Conservation (phyloP, 2,329 filamentous ascomycete genomes). For the Passalora sequoiae region DNA sequence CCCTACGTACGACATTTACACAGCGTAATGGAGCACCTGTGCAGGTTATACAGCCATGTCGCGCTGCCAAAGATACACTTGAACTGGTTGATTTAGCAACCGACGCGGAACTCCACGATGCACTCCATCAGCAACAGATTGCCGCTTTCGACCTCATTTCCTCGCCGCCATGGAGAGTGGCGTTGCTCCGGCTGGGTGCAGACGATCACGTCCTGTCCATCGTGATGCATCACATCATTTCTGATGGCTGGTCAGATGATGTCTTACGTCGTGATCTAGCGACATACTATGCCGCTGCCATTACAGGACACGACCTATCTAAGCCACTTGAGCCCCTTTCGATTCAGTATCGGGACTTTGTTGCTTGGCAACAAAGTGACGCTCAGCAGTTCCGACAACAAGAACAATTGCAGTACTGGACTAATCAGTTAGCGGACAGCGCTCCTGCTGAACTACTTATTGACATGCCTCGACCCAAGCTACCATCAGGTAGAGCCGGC, state of each 20-base stretch:
- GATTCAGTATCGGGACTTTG: conserved; percentile 8
- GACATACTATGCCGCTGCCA: conserved; percentile 3
- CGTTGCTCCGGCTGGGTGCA: neutral
- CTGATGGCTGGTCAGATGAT: conserved; percentile 9
- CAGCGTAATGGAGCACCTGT: conserved; percentile 2
- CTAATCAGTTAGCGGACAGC: conserved; percentile 2
- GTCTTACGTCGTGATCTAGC: conserved; percentile 4
- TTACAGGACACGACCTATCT: neutral
- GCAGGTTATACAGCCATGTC: conserved; percentile 3
- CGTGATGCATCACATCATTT: conserved; percentile 12
- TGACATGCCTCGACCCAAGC: conserved; percentile 3
- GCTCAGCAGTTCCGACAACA: neutral
- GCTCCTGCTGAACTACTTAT: conserved; percentile 5
- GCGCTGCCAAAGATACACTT: neutral
- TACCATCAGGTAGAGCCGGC: conserved; percentile 4
- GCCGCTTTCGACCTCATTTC: conserved; percentile 6
- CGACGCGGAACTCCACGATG: neutral
- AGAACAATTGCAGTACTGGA: conserved; percentile 9
- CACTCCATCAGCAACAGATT: conserved; percentile 1
- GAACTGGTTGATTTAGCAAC: neutral
- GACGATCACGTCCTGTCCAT: conserved; percentile 10
- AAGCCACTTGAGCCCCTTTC: conserved; percentile 3
- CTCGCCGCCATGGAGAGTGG: conserved; percentile 4
- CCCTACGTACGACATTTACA: conserved; percentile 8
- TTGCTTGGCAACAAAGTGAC: neutral